These are phyloP conservation scores for Trichoderma koningiopsis DNA, from an alignment of 2,329 filamentous ascomycete genomes.

Conservation along the genomic window DNA sequence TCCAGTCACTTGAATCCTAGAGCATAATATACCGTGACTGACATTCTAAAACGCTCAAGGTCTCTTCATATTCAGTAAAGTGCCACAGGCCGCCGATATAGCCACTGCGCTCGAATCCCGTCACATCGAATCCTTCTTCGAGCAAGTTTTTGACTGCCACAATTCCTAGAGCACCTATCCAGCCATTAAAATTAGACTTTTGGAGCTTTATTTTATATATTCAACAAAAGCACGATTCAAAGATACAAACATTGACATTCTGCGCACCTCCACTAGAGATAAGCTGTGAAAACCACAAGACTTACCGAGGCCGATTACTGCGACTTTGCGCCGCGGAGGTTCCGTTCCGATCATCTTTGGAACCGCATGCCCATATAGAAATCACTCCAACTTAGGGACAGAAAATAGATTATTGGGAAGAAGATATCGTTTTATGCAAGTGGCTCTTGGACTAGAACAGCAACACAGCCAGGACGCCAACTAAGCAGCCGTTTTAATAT, in stretches of 20 bases:
- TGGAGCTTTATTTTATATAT: neutral
- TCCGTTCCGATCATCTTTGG: neutral
- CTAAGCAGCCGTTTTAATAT: neutral
- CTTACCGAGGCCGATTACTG: slow-evolving; percentile 37
- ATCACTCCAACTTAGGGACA: neutral
- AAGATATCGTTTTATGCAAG: neutral
- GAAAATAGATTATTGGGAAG: neutral
- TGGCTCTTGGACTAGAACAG: neutral
- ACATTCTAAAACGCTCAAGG: slow-evolving; percentile 40
- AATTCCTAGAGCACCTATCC: slow-evolving; percentile 41
- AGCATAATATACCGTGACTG: slow-evolving; percentile 26
- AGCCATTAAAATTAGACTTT: slow-evolving; percentile 13
- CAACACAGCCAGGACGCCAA: neutral
- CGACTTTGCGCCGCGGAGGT: slow-evolving; percentile 26
- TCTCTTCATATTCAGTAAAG: slow-evolving; percentile 41
- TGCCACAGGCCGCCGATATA: slow-evolving; percentile 49
- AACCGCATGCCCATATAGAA: neutral
- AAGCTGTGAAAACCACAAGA: neutral
- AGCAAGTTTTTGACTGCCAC: slow-evolving; percentile 46
- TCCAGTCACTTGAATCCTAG: neutral
- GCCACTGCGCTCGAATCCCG: slow-evolving; percentile 46
- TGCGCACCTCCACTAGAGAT: neutral
- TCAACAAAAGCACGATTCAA: neutral
- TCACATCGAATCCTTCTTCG: slow-evolving; percentile 48
- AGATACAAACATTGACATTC: neutral